Percentiles rank a stretch among this genome's conserved stretches.
phyloP scores from a whole-genome alignment of 1,284 basidiomycete genomes.

The Ustilago hordei region DNA sequence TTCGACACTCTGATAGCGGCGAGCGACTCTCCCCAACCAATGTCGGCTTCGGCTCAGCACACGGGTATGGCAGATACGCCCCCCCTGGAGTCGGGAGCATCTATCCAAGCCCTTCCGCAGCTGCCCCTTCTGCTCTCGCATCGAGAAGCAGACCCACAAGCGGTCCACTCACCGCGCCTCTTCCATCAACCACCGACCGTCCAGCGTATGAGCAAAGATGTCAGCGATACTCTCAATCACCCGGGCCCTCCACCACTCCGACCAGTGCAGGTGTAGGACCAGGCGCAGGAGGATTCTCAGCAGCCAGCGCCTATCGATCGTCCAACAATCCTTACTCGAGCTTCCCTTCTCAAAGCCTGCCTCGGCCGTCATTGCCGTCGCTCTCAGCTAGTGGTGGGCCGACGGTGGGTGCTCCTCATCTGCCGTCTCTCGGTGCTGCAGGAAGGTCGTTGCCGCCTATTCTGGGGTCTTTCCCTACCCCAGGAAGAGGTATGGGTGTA shows the following conservation, averaged over 20 bases:
- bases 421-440: conserved; percentile 34
- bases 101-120: conserved; percentile 22
- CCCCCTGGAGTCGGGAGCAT: conserved; percentile 28
- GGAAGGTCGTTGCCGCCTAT: conserved; percentile 49
- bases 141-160: conserved; percentile 17
- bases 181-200: conserved; percentile 26
- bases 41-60: conserved; percentile 24
- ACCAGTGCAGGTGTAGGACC: conserved; percentile 6
- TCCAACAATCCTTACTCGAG: conserved; percentile 42
- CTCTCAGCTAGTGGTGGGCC: conserved; percentile 23
- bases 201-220: conserved; percentile 41
- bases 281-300: conserved; percentile 26
- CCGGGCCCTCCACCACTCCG: conserved; percentile 18
- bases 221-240: conserved; percentile 44
- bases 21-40: conserved; percentile 38
- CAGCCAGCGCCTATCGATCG: conserved; percentile 42
- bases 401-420: conserved; percentile 36
- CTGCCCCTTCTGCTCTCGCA: conserved; percentile 21
- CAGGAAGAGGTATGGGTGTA: conserved; percentile 18
- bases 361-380: conserved; percentile 41
- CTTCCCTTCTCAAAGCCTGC: conserved; percentile 48
- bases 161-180: conserved; percentile 35
- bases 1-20: conserved; percentile 19
- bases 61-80: conserved; percentile 36
- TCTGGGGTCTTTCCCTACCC: conserved; percentile 39